Evolutionary conservation across 768 basidiomycete genomes (phyloP), one percentile per base, ranked within the genome.

Genomic region (Baorangia bicolor): DNA sequence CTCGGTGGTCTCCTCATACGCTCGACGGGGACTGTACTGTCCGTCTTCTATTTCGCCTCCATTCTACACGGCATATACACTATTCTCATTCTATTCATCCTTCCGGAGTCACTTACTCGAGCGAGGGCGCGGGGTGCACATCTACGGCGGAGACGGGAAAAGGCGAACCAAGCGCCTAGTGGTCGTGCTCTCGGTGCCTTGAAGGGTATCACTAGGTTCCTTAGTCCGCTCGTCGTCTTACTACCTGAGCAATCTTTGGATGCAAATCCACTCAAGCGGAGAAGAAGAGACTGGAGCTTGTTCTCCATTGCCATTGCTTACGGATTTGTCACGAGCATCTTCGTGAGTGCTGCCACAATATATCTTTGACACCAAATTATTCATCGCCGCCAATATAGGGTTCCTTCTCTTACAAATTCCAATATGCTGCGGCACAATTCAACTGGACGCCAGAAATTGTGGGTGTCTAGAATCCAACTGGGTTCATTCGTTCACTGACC

Each of bases 91-190:
- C 79, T 83, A 69, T 71, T 86, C 54, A 27, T 91, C 57, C 64
- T 95, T 45, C 94, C 94, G 0, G 93, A 97, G 70, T 91, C 92
- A 0, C 77, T 94, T 2, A 81, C 86, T 11, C 64, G 69, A 34
- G 73, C 68, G 0, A 74, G 81, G 49, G 84, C 79, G 52, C 58
- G 61, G 53, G 52, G 62, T 39, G 64, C 67, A 56, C 38, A 58
- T 51, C 37, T 58, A 49, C 64, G 64, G 5, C 20, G 40, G 27
- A 51, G 31, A 50, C 46, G 53, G 39, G 54, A 61, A 57, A n/a
- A 64, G 62, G 27, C 46, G 27, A 53, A 33, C 10, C 34, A 43
- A 6, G 37, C 43, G 5, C 34, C 58, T 7, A 33, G 40, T 13
- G 23, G 46, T 30, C 45, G 21, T 35, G 27, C 27, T 48, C 20